A percentile compares a stretch with the other conserved stretches of the same genome.
phyloP scores from a whole-genome alignment of 2,329 filamentous ascomycete species.

The Aspergillus amoenus region DNA sequence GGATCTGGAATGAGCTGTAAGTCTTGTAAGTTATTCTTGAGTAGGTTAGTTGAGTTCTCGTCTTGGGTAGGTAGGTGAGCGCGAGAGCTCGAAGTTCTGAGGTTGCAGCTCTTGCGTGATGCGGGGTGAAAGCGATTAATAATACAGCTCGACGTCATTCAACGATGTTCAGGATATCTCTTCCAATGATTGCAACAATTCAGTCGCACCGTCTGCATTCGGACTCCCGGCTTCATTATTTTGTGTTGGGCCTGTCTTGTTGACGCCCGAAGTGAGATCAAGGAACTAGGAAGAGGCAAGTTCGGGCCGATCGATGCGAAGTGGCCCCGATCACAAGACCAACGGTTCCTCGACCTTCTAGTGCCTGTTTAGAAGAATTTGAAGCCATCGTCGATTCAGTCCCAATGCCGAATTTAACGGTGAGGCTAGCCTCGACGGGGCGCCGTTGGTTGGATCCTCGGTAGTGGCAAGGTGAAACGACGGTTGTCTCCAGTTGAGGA shows the following conservation, averaged over 20 bases:
- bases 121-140: not conserved
- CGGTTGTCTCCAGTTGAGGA: not conserved
- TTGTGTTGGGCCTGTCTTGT: not conserved
- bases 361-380: constrained; percentile 1
- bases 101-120: constrained; percentile 1
- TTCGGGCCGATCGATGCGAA: not conserved
- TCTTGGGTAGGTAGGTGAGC: not conserved
- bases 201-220: not conserved
- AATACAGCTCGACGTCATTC: constrained; percentile 3
- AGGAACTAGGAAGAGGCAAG: not conserved
- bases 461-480: constrained; percentile 1
- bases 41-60: not conserved
- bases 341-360: constrained; percentile 4
- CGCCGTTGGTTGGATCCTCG: not conserved
- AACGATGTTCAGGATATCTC: not conserved
- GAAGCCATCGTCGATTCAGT: constrained; percentile 4
- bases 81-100: not conserved
- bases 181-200: not conserved
- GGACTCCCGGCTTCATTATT: not conserved
- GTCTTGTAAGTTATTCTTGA: not conserved
- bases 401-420: not conserved
- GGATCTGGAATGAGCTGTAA: not conserved
- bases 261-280: not conserved
- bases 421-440: not conserved
- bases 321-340: not conserved